Evolutionary conservation across 2,329 filamentous ascomycete species (phyloP).

Genomic region (Scedosporium dehoogii): DNA sequence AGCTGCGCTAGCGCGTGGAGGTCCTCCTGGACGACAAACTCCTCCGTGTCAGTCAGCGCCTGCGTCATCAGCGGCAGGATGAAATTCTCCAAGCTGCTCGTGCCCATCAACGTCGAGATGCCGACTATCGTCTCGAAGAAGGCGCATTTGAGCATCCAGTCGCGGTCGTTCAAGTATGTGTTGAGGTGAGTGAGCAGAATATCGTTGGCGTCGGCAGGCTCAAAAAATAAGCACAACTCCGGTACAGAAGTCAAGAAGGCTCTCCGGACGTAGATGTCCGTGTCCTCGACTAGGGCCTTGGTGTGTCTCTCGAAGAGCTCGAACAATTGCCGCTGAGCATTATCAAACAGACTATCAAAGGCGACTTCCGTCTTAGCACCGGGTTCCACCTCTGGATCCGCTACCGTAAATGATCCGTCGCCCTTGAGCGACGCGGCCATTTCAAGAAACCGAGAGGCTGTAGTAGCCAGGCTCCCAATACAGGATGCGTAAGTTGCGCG

Average conservation of each 20-base stretch:
- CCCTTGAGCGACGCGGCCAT: conserved; percentile 81
- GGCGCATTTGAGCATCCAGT: conserved; percentile 93
- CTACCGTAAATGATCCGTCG: conserved; percentile 67
- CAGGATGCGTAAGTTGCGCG: conserved; percentile 90
- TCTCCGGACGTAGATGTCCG: conserved; percentile 73
- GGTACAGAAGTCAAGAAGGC: conserved; percentile 89
- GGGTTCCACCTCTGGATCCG: conserved; percentile 72
- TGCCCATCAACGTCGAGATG: conserved; percentile 82
- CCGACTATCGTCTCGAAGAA: conserved; percentile 95
- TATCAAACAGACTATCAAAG: conserved; percentile 78
- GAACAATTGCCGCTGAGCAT: conserved; percentile 72
- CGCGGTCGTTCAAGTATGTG: conserved; percentile 90
- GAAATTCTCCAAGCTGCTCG: conserved; percentile 84
- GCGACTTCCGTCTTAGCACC: conserved; percentile 56
- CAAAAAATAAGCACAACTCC: conserved; percentile 90
- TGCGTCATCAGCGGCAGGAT: conserved; percentile 94
- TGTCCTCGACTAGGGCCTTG: conserved; percentile 80
- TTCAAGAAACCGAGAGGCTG: conserved; percentile 76
- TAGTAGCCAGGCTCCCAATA: conserved; percentile 77
- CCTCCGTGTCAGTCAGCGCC: conserved; percentile 83
- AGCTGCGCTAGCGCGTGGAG: conserved; percentile 81
- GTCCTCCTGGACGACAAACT: conserved; percentile 86
- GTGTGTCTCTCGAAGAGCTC: conserved; percentile 80
- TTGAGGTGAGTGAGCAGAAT: conserved; percentile 95
- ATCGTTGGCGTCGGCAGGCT: conserved; percentile 82